Evolutionary conservation across 306 rosid species (phyloP), one percentile per base, ranked within the genome.

Genomic region (Neltuma alba): DNA sequence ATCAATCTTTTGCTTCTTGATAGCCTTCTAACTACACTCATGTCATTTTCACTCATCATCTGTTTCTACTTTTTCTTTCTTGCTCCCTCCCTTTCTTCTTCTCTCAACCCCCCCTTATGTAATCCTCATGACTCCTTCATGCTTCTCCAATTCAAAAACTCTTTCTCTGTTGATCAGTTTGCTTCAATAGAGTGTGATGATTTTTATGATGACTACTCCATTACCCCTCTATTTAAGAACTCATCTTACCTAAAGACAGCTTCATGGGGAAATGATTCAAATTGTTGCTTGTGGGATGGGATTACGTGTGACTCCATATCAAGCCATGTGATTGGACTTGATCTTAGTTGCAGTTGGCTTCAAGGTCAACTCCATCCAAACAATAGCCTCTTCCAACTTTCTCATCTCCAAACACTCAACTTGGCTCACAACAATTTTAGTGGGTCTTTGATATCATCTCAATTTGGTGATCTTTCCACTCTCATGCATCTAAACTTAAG

Each of bases 211-310:
- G 2, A 50, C 10, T 1, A 6, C 1, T n/a, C 4, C 23, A 6
- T 1, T 52, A 52, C 3, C 4, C 2, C 8, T 18, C 4, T 8
- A 3, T 52, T 52, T 52, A 52, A 52, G 61, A 13, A 62, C 6
- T 7, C 52, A 28, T 58, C 21, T 16, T 13, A 63, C 63, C 48
- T 72, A 0, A 81, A 74, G 75, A 83, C 34, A 31, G 12, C 33
- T 4, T 83, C 73, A 37, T 82, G 85, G 85, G 31, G 55, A 31
- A 63, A 40, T 61, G 79, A 31, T 15, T 70, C 41, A 0, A 57
- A 76, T 12, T 76, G 85, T 9, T 77, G 85, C 37, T 82, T 54
- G 23, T 82, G 85, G 82, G 27, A 21, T 15, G 82, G 85, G 0
- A 31, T 77, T 40, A 77, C 64, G 0, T 82, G 85, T 2, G 63